These are phyloP conservation scores for Eucalyptus camaldulensis DNA, from an alignment of 345 rosid species.

Conservation along the genomic window DNA sequence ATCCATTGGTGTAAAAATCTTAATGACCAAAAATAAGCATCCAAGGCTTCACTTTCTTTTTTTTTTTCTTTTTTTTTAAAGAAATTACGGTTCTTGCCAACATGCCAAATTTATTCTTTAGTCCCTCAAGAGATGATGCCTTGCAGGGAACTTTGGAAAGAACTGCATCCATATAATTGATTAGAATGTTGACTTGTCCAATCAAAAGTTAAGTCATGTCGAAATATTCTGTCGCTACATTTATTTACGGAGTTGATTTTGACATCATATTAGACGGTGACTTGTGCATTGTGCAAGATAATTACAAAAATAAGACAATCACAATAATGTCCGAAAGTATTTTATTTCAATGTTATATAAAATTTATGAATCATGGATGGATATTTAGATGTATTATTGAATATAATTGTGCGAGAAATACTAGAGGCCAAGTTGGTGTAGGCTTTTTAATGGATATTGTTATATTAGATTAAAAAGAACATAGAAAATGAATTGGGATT, in stretches of 20 bases:
- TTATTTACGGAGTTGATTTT: not conserved
- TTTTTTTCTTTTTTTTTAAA: not conserved
- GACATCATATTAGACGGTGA: not conserved
- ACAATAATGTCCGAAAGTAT: not conserved
- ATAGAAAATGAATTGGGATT: not conserved
- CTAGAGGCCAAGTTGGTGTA: not conserved
- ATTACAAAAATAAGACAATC: not conserved
- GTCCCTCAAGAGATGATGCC: not conserved
- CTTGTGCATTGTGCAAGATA: not conserved
- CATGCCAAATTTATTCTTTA: not conserved
- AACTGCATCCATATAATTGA: not conserved
- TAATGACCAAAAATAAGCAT: not conserved
- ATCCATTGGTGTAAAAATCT: not conserved
- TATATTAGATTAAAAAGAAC: not conserved
- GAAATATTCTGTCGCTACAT: not conserved
- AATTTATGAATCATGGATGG: not conserved
- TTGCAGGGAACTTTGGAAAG: not conserved
- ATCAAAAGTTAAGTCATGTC: not conserved
- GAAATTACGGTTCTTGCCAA: not conserved
- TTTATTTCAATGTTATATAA: not conserved
- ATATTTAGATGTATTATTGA: not conserved
- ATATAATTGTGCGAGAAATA: not conserved
- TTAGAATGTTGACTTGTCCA: not conserved
- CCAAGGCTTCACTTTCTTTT: not conserved
- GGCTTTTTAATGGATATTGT: not conserved